Evolutionary conservation across 768 basidiomycete genomes (phyloP).

Genomic region (Termitomyces sp.): DNA sequence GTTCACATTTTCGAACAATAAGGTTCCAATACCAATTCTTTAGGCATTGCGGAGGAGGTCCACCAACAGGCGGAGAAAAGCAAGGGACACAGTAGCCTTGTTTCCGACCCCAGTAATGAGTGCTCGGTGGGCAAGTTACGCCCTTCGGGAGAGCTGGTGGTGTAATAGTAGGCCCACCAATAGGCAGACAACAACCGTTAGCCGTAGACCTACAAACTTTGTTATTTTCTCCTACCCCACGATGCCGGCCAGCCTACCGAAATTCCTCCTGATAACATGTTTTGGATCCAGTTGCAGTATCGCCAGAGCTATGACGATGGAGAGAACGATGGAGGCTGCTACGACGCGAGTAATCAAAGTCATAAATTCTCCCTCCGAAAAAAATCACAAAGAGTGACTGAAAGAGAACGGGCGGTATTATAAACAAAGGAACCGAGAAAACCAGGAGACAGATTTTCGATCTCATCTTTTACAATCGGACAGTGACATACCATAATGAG

Average conservation of each 20-base stretch:
- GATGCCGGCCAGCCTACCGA: conserved; percentile 17
- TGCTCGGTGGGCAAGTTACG: conserved; percentile 44
- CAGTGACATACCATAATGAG: conserved; percentile 11
- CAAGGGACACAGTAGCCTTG: conserved; percentile 54
- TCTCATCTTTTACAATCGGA: conserved; percentile 3
- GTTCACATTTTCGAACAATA: conserved; percentile 38
- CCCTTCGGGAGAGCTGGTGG: conserved; percentile 47
- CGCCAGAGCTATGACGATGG: conserved; percentile 27
- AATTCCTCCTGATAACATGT: conserved; percentile 28
- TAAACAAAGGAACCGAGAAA: not conserved
- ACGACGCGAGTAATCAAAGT: conserved; percentile 9
- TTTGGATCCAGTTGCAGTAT: conserved; percentile 21
- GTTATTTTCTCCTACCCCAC: not conserved
- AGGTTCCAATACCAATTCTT: conserved; percentile 44
- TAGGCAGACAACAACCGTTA: conserved; percentile 40
- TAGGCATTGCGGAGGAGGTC: conserved; percentile 49
- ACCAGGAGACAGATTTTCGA: not conserved
- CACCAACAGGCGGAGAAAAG: conserved; percentile 32
- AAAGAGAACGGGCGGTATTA: not conserved
- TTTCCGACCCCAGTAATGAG: conserved; percentile 45
- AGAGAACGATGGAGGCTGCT: conserved; percentile 26
- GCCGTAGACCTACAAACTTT: conserved; percentile 22
- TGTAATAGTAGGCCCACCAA: conserved; percentile 31
- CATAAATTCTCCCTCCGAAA: conserved; percentile 7
- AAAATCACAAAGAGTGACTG: conserved; percentile 15